Base-by-base conservation (phyloP, 164 flowering plant species). In the Chimonanthus salicifolius region DNA sequence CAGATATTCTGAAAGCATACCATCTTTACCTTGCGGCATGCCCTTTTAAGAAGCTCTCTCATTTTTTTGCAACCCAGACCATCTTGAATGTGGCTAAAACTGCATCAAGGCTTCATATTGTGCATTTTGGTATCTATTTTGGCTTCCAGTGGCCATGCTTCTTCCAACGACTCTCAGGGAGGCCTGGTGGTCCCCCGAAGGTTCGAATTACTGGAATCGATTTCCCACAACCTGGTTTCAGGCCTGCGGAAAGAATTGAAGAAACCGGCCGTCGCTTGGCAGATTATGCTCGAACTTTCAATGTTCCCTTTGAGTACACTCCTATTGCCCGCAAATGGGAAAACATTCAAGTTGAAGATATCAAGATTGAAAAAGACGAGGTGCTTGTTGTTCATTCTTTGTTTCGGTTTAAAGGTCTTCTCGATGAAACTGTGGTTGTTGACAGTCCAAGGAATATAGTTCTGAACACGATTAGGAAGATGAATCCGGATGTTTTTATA, bases 121-220 rank as follows among this genome's bases (percentile, higher is more conserved):
- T 94, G 18, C 97, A 92, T 81, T 92, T 90, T 80, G 97, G 98
- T 21, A 90, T 94, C 60, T 84, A 84, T 6, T 92, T 86, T 78
- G 98, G 98, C 58, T 94, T 94, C 74, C 98, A 94, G 45, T 92
- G 97, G 97, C 97, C 98, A 1, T 85, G 88, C 62, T 77, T 94
- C 18, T 84, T 94, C n/a, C 90, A 89, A 68, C 77, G 88, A 2
- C 78, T 92, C 20, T 81, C 92, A 43, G 6, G 9, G 13, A 85
- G 92, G 75, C 50, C 76, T 8, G 91, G 89, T 49, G 97, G 98
- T 18, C 89, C 97, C 3, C 98, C 97, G 45, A 88, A 65, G 82
- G 84, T 91, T 76, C 82, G 89, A 54, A 90, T 94, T 47, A 94
- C 98, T 0, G 97, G 94, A 62, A 86, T 94, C 60, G 98, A 94